Evolutionary conservation across 176 grass and related monocot species (phyloP).

Genomic region (Alloteropsis semialata): DNA sequence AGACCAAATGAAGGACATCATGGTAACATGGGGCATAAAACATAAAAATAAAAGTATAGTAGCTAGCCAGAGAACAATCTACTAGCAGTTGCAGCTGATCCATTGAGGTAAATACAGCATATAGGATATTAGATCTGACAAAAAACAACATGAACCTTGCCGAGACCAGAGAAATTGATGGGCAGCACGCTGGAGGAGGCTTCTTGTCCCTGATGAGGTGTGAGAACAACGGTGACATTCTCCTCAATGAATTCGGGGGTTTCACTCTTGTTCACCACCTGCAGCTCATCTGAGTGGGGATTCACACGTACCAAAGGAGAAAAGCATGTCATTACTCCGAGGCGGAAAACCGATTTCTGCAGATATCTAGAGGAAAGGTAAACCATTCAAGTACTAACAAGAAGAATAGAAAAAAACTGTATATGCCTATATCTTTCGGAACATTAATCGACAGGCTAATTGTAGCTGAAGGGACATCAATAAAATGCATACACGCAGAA

Average conservation of each 20-base stretch:
- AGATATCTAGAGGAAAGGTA: too few relatives aligned
- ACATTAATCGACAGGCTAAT: too few relatives aligned
- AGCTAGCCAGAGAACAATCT: not conserved
- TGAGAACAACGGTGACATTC: conserved; percentile 70
- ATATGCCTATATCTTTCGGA: too few relatives aligned
- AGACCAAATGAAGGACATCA: not conserved
- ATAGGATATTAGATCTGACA: not conserved
- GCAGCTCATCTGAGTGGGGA: too few relatives aligned
- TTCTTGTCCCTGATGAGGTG: conserved; percentile 65
- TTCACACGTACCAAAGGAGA: too few relatives aligned
- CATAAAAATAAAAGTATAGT: not conserved
- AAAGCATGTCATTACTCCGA: too few relatives aligned
- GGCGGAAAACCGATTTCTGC: too few relatives aligned
- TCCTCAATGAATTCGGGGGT: conserved; percentile 76
- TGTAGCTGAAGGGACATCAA: too few relatives aligned
- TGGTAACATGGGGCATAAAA: too few relatives aligned
- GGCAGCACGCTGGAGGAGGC: conserved; percentile 78
- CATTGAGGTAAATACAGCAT: conserved; percentile 12
- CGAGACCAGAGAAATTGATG: conserved; percentile 84
- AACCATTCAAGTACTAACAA: too few relatives aligned
- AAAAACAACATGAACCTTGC: conserved; percentile 38
- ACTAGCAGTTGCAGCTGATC: not conserved
- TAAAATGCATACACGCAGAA: too few relatives aligned
- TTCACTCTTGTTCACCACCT: conserved; percentile 87
- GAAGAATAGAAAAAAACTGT: too few relatives aligned